Base-by-base conservation (phyloP, 2,329 filamentous ascomycete species). In the Sclerotinia minor region DNA sequence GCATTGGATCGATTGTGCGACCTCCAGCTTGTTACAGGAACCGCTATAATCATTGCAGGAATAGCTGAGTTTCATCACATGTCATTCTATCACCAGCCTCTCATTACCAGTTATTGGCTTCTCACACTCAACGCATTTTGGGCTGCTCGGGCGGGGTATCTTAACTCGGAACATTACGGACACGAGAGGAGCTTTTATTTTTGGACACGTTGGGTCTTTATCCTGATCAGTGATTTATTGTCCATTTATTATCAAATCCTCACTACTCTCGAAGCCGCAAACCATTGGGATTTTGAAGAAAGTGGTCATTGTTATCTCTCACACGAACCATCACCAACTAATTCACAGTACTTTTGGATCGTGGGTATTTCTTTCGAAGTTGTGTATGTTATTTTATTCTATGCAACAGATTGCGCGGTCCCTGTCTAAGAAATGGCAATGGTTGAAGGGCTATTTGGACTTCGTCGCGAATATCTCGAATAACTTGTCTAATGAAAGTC, bases 91-190 rank as follows among this genome's bases (percentile, higher is more conserved):
- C 70, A 71, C 15, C 67, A 71, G 35, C 59, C 68, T 17, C 50
- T 70, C 1, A 54, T 71, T 24, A 59, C 64, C 1, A 66, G 50
- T 38, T 70, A 71, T 47, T 71, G 69, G 69, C 59, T 63, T 35
- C 57, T 71, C 1, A 70, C 67, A n/a, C 55, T 71, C 8, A 71
- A 68, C 32, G 58, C 69, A 8, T 71, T 71, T 21, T 71, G 69
- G 67, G 61, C 67, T 5, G 64, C 69, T 26, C 50, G 67, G 53
- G 52, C 64, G 13, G 69, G 67, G 7, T 55, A 66, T 50, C 38
- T 70, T 21, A 66, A 52, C 45, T 57, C 68, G 19, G 49, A 57
- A 9, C 45, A 65, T 13, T 58, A 69, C 15, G 29, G 60, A 5
- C 24, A 59, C 29, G 60, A 59, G 19, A 60, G 60, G 50, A 65